Percentiles rank a stretch among this genome's conserved stretches.
phyloP scores from a whole-genome alignment of 2,329 filamentous ascomycete genomes.

The Didymella keratinophila region DNA sequence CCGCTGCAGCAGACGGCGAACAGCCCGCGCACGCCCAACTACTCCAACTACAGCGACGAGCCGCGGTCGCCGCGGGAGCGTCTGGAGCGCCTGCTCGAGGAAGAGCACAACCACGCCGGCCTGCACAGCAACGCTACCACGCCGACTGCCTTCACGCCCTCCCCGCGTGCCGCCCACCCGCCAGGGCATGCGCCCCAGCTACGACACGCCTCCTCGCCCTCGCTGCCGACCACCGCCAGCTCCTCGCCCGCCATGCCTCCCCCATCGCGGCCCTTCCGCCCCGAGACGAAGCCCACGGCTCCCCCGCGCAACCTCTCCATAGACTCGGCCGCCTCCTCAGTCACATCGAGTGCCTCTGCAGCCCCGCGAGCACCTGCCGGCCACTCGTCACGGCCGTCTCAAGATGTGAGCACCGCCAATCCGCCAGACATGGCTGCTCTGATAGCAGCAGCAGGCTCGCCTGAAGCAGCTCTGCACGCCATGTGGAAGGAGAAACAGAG shows the following conservation, averaged over 20 bases:
- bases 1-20: slow-evolving; percentile 35
- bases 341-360: slow-evolving; percentile 51
- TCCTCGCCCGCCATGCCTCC: slow-evolving; percentile 46
- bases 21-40: slow-evolving; percentile 18
- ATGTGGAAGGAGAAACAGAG: slow-evolving; percentile 91
- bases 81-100: slow-evolving; percentile 50
- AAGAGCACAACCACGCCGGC: slow-evolving; percentile 33
- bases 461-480: slow-evolving; percentile 87
- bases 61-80: slow-evolving; percentile 51
- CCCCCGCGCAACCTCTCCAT: slow-evolving; percentile 82
- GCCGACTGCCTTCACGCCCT: slow-evolving; percentile 25
- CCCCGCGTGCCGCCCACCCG: slow-evolving; percentile 36
- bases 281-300: slow-evolving; percentile 39
- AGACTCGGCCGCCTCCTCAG: slow-evolving; percentile 84
- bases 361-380: slow-evolving; percentile 62
- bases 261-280: slow-evolving; percentile 46
- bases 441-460: slow-evolving; percentile 83
- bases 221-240: slow-evolving; percentile 34
- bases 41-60: slow-evolving; percentile 32
- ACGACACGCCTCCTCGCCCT: slow-evolving; percentile 47
- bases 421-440: slow-evolving; percentile 79
- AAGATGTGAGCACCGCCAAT: slow-evolving; percentile 61
- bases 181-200: slow-evolving; percentile 38
- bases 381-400: slow-evolving; percentile 64
- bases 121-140: slow-evolving; percentile 19